Evolutionary conservation across 1,139 yeast species (phyloP), one percentile per base, ranked within the genome.

Genomic region (Candida smagusa): DNA sequence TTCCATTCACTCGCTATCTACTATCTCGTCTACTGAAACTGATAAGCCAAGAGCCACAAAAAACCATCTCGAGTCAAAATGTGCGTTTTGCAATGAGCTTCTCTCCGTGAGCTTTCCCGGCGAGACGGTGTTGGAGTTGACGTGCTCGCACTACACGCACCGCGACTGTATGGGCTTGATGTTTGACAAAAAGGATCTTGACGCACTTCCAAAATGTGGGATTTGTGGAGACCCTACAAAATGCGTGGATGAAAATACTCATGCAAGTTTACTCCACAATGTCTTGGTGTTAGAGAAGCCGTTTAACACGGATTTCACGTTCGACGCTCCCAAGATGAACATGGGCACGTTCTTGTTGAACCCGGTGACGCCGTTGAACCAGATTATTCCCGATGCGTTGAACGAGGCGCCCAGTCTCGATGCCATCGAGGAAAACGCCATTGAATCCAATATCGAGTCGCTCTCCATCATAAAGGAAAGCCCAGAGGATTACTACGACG

Each of bases 81-180:
- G 69, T 46, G 55, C 65, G 7, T 56, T 62, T 29, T 63, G 69
- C 38, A 48, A 54, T n/a, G 65, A 58, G 21, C 45, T 42, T 3
- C 45, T 63, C 26, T 39, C 44, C 3, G 25, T 30, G 7, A 36
- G 30, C 22, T 38, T 46, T 11, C 44, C 43, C 2, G 64, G 61
- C 7, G 65, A 61, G 31, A 48, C 47, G 11, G 42, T 55, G n/a
- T 38, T 61, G 13, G 56, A 52, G 33, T 48, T 63, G 30, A 47
- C 54, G 4, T 63, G 69, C 38, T 46, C 49, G 9, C 67, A 63
- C 44, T 36, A 45, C 26, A 58, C 64, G 35, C 69, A 63, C 41
- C 50, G 56, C 34, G 60, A 60, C 29, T 63, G 69, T 39, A 51
- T 59, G 13, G 40, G 41, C 7, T 38, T 45, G 9, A 46, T 47